A percentile compares a stretch with the other conserved stretches of the same genome.
Conservation (phyloP, 306 rosid species). For the Acacia acuminata region DNA sequence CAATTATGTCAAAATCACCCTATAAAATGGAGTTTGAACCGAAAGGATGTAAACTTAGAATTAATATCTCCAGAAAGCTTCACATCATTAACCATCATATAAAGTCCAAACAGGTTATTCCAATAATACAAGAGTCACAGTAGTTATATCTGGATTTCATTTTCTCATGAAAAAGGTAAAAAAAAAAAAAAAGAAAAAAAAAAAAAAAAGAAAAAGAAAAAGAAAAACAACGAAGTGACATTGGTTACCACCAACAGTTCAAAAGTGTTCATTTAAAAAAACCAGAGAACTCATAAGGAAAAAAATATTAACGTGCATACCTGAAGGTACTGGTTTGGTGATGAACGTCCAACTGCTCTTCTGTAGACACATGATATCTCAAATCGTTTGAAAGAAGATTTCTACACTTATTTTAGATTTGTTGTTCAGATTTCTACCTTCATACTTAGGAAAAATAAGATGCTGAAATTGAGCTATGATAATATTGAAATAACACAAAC, state of each 20-base stretch:
- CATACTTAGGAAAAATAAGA: not conserved
- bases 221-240: not conserved
- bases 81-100: conserved; percentile 30
- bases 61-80: conserved; percentile 13
- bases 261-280: conserved; percentile 6
- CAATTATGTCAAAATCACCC: conserved; percentile 98
- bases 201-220: not conserved
- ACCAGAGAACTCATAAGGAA: conserved; percentile 10
- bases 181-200: not conserved
- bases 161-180: not conserved
- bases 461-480: conserved; percentile 25
- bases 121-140: not conserved
- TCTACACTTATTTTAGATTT: conserved; percentile 52
- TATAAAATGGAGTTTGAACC: conserved; percentile 39
- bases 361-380: conserved; percentile 82
- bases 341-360: conserved; percentile 90
- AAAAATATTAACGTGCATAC: conserved; percentile 41
- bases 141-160: conserved; percentile 13
- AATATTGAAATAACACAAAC: conserved; percentile 31
- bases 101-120: conserved; percentile 24
- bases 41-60: conserved; percentile 18
- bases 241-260: conserved; percentile 4
- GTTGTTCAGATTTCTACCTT: conserved; percentile 27
- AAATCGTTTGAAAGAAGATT: conserved; percentile 84
- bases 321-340: conserved; percentile 95